Conservation (phyloP, 2,329 filamentous ascomycete genomes). For the Trichophyton benhamiae region DNA sequence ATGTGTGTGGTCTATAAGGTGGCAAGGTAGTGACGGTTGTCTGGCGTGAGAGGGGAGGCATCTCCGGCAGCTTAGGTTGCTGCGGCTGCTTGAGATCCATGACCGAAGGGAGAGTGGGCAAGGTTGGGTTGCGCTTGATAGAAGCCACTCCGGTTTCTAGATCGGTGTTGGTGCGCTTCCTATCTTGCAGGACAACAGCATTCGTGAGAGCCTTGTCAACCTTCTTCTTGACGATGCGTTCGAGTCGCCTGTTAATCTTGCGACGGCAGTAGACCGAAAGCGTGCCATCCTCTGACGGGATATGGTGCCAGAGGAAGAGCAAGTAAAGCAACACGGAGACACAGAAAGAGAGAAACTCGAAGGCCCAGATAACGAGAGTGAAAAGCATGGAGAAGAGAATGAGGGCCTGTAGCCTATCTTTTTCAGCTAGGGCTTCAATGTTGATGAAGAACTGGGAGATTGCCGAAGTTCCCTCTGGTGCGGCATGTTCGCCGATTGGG, state of each 20-base stretch:
- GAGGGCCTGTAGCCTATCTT: constrained; percentile 65
- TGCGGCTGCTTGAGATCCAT: constrained; percentile 27
- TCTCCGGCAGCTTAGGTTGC: constrained; percentile 31
- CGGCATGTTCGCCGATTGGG: constrained; percentile 43
- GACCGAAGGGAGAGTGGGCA: constrained; percentile 55
- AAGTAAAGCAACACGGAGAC: constrained; percentile 67
- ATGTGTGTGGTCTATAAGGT: constrained; percentile 46
- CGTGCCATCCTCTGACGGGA: constrained; percentile 67
- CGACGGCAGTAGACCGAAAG: constrained; percentile 77
- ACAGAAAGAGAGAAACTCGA: constrained; percentile 63
- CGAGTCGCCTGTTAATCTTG: constrained; percentile 77
- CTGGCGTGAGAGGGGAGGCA: constrained; percentile 48
- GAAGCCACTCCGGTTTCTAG: constrained; percentile 18
- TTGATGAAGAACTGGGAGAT: constrained; percentile 74
- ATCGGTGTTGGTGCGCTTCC: constrained; percentile 35
- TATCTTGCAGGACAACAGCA: constrained; percentile 49
- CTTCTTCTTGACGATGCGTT: constrained; percentile 71
- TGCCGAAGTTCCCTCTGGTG: constrained; percentile 47
- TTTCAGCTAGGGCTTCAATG: constrained; percentile 56
- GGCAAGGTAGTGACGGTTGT: constrained; percentile 53
- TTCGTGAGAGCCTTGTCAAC: constrained; percentile 80
- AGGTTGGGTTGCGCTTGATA: constrained; percentile 38
- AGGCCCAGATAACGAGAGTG: constrained; percentile 77
- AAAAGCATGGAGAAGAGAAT: constrained; percentile 87
- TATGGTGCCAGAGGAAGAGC: constrained; percentile 84